Evolutionary conservation across 2,329 filamentous ascomycete species (phyloP).

Genomic region (Rutstroemia sydowiana): DNA sequence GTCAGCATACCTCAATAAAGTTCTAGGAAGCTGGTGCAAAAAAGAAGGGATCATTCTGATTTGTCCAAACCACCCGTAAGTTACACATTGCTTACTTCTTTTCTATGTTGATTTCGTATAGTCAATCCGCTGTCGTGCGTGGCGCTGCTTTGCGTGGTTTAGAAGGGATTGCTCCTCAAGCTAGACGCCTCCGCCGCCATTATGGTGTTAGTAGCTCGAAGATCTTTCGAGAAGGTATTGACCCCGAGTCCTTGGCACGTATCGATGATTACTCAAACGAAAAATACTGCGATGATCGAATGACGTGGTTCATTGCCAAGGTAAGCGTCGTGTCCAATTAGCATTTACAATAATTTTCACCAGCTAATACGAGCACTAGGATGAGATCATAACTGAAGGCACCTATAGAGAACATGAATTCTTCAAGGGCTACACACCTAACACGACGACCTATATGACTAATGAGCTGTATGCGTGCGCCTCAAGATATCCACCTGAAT

Average conservation of each 20-base stretch:
- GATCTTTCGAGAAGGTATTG: constrained; percentile 9
- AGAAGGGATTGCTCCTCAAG: constrained; percentile 10
- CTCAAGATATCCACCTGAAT: constrained; percentile 2
- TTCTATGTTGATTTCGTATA: constrained; percentile 5
- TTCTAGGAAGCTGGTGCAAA: constrained; percentile 15
- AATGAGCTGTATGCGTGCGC: constrained; percentile 7
- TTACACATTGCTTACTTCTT: neutral
- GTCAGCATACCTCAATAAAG: constrained; percentile 16
- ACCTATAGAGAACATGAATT: neutral
- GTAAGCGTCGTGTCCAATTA: neutral
- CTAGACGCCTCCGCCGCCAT: constrained; percentile 11
- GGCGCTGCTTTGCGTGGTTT: constrained; percentile 18
- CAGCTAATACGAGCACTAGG: constrained; percentile 4
- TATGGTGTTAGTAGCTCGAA: neutral
- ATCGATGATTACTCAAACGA: neutral
- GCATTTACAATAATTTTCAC: neutral
- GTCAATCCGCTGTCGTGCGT: constrained; percentile 18
- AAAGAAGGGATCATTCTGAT: constrained; percentile 18
- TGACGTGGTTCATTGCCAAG: constrained; percentile 14
- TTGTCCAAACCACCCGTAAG: constrained; percentile 17
- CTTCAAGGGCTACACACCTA: neutral
- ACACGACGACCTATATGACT: neutral
- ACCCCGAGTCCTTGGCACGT: constrained; percentile 2
- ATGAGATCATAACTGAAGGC: constrained; percentile 7
- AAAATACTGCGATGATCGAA: constrained; percentile 3